Base-by-base conservation (phyloP, 2,329 filamentous ascomycete genomes). In the Phaeosphaeria sp. region DNA sequence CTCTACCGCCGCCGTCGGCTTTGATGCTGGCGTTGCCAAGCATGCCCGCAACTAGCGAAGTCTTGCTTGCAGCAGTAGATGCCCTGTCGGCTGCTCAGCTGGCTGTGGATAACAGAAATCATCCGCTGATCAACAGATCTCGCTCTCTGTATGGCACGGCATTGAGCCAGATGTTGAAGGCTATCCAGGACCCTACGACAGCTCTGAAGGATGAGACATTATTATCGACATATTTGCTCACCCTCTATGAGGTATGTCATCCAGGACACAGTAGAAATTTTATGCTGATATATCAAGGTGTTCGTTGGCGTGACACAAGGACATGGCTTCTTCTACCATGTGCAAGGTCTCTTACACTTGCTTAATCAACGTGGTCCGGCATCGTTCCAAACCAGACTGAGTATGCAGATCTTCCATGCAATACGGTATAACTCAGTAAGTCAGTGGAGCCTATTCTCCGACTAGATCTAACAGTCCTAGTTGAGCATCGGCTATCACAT, bases 251-350 rank as follows among this genome's bases (percentile, higher is more conserved):
- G 62, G 71, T 36, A 36, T 7, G 3, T 3, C 30, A 3, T 3
- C 30, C 30, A 36, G 30, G 8, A 13, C 6, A 36, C 30, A 13
- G 6, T 36, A 13, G 8, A 36, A 36, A 7, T 7, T 13, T 3
- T 3, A 36, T 6, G 15, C 30, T 36, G 30, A 36, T 13, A 36
- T 36, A 13, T 13, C 6, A 6, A 36, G 30, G 30, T 77, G 0
- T 77, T 76, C 42, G 73, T 76, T 2, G 74, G 74, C 20, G 60
- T 75, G 18, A 71, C 67, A 1, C 63, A 68, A 20, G 74, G 73
- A 9, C 68, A 73, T 49, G 74, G 74, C 25, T 77, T 76, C 63
- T 76, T 76, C 51, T 75, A 74, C 46, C 74, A 77, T 54, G 69
- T 75, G 3, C 74, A 77, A 59, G 74, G 74, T 7, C 61, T 75